These are phyloP conservation scores for Leishmania aethiopica DNA, from an alignment of 208 protist species.

Conservation along the genomic window DNA sequence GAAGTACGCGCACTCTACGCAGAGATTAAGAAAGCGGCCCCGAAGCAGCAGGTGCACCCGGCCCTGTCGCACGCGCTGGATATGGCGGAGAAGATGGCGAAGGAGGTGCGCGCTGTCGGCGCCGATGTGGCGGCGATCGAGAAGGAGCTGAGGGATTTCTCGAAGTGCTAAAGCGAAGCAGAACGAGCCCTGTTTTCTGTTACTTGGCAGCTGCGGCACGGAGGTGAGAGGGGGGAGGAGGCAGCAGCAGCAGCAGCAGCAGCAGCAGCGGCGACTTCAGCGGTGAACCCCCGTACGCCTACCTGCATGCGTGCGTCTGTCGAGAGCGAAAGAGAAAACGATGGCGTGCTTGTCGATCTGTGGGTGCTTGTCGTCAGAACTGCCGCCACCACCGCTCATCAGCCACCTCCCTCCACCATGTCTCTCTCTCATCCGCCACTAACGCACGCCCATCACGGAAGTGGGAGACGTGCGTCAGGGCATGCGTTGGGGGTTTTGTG, in stretches of 20 bases:
- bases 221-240: neutral
- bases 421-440: neutral
- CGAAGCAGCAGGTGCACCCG: constrained; percentile 47
- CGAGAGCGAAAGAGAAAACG: too few relatives aligned
- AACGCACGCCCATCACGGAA: neutral
- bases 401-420: neutral
- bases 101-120: constrained; percentile 30
- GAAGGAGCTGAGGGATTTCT: constrained; percentile 46
- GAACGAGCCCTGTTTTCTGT: neutral
- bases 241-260: neutral
- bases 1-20: constrained; percentile 24
- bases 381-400: neutral
- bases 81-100: constrained; percentile 31
- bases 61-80: constrained; percentile 42
- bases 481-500: too few relatives aligned
- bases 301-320: neutral
- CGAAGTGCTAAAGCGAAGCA: neutral
- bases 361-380: neutral
- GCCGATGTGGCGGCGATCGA: constrained; percentile 37
- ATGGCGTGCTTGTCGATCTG: neutral
- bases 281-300: neutral
- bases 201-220: neutral
- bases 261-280: too few relatives aligned
- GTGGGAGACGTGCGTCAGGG: neutral
- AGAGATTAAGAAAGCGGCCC: constrained; percentile 13